Percentiles rank a stretch among this genome's conserved stretches.
phyloP scores from a whole-genome alignment of 169 alveolate genomes.

The Cryptosporidium baileyi region DNA sequence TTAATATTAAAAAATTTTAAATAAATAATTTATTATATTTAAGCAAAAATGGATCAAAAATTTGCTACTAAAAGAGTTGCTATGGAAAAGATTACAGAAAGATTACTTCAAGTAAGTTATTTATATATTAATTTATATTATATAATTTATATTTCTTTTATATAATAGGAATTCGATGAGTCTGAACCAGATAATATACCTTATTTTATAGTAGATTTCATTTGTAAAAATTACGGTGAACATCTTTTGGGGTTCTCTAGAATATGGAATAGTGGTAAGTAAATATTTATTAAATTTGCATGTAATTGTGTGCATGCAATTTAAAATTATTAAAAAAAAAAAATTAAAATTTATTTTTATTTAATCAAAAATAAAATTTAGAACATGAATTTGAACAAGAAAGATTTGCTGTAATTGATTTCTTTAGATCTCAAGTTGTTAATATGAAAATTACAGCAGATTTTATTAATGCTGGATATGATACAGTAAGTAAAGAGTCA shows the following conservation, averaged over 20 bases:
- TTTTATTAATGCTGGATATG: slow-evolving; percentile 51
- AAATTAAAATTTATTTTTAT: too few species aligned
- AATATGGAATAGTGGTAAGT: slow-evolving; percentile 64
- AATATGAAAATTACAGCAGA: slow-evolving; percentile 44
- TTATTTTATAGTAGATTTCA: slow-evolving; percentile 64
- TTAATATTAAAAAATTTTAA: too few species aligned
- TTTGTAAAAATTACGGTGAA: slow-evolving; percentile 64
- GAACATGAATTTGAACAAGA: slow-evolving; percentile 66
- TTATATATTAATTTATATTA: background rate
- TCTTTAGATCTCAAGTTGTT: slow-evolving; percentile 63
- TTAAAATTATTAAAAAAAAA: too few species aligned
- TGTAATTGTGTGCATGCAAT: too few species aligned
- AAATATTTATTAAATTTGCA: background rate
- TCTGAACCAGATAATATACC: slow-evolving; percentile 66
- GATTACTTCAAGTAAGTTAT: slow-evolving; percentile 45
- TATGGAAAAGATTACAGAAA: slow-evolving; percentile 41
- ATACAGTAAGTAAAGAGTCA: slow-evolving; percentile 27
- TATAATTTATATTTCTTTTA: background rate
- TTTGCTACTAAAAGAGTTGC: slow-evolving; percentile 37
- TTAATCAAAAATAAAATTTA: background rate
- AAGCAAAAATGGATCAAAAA: slow-evolving; percentile 32
- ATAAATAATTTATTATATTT: background rate
- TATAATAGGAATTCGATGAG: slow-evolving; percentile 51
- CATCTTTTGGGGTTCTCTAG: slow-evolving; percentile 51
- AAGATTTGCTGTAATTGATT: slow-evolving; percentile 66